Evolutionary conservation across 345 rosid species (phyloP).

Genomic region (Salix purpurea): DNA sequence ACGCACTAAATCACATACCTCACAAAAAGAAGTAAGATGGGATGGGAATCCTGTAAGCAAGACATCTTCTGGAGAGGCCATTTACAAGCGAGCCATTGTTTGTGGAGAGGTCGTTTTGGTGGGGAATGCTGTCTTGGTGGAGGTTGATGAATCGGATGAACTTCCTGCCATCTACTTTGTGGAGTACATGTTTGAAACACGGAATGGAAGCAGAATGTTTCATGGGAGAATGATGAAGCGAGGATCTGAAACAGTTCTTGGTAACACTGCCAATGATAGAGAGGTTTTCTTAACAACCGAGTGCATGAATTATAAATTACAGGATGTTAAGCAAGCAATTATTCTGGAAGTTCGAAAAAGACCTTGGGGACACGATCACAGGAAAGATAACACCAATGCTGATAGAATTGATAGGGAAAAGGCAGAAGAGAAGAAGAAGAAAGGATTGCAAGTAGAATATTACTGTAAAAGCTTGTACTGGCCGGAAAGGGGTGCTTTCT

Average conservation of each 20-base stretch:
- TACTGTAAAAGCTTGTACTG: constrained; percentile 32
- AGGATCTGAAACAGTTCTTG: constrained; percentile 28
- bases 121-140: constrained; percentile 20
- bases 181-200: constrained; percentile 29
- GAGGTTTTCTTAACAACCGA: constrained; percentile 28
- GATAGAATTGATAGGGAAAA: constrained; percentile 24
- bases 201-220: constrained; percentile 22
- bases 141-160: constrained; percentile 10
- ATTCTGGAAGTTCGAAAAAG: constrained; percentile 15
- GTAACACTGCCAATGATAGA: constrained; percentile 28
- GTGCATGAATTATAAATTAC: constrained; percentile 19
- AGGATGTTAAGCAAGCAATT: constrained; percentile 18
- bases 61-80: constrained; percentile 13
- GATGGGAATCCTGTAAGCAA: constrained; percentile 18
- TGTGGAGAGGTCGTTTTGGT: constrained; percentile 19
- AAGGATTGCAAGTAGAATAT: constrained; percentile 26
- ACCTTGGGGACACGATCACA: constrained; percentile 21
- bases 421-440: constrained; percentile 27
- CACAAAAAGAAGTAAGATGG: constrained; percentile 19
- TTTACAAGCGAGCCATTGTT: constrained; percentile 18
- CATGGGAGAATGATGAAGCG: constrained; percentile 27
- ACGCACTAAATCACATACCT: constrained; percentile 1
- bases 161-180: constrained; percentile 20
- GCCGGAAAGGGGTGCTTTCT: constrained; percentile 33
- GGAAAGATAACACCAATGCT: constrained; percentile 12